Evolutionary conservation across 2,329 filamentous ascomycete species (phyloP), one percentile per base, ranked within the genome.

Genomic region (Lasiodiplodia theobromae): DNA sequence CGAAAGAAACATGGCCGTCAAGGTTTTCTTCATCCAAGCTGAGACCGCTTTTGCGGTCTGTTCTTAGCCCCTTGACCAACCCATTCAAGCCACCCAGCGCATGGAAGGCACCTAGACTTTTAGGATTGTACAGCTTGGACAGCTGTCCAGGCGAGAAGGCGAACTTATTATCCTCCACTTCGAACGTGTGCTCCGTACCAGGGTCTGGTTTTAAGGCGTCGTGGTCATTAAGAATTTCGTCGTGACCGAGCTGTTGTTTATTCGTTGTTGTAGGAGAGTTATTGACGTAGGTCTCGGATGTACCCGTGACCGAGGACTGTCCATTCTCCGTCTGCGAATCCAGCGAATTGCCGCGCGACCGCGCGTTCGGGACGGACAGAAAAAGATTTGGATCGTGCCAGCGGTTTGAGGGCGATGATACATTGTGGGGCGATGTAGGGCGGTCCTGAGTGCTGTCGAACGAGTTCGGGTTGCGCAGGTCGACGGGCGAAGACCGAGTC

Each of bases 381-480:
- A 89, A 90, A 66, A 86, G 87, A 23, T 84, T 81, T 5, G 84
- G 79, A n/a, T 87, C 86, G 38, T 82, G 81, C 66, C 56, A 68
- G 72, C 84, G 85, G 23, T 83, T 79, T 12, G 85, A 84, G 2
- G 89, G 88, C 12, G 89, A 90, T 0, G 88, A 91, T 51, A 91
- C 80, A 79, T 91, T 91, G 76, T 91, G 89, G 6, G 89, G 88
- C 51, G 89, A 91, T 2, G 86, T 89, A 12, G 89, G 89, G 72
- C 88, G 82, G 73, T 87, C 89, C 70, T 90, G 88, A 71, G 82
- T 86, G 77, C 83, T 87, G 49, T 92, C 90, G 72, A 91, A 90
- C 1, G 89, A 89, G 47, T 84, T 83, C n/a, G 86, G 82, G 21
- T 82, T 82, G 70, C 85, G 84, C 56, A 85, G 76, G 49, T 68